Percentiles rank a stretch among this genome's conserved stretches.
Conservation (phyloP, 2,329 filamentous ascomycete species). For the Colletotrichum higginsianum region DNA sequence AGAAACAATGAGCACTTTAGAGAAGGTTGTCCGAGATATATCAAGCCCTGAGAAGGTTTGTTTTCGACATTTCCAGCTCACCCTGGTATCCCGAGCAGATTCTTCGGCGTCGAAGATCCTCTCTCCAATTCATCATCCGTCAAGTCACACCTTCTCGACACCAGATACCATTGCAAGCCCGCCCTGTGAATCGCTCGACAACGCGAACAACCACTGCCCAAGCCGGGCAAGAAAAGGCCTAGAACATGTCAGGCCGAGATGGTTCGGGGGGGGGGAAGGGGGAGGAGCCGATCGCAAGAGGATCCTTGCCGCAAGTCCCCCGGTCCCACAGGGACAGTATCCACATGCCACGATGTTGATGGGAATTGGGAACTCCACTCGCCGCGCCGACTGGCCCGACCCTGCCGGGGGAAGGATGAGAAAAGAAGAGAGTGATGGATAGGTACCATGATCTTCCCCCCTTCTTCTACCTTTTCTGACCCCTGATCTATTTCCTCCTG, state of each 20-base stretch:
- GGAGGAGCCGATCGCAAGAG: background rate
- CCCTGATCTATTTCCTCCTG: background rate
- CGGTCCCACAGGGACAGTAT: background rate
- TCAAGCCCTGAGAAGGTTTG: background rate
- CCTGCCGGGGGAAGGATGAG: conserved; percentile 1
- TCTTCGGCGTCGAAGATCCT: too few species aligned
- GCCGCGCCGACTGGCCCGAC: conserved; percentile 18
- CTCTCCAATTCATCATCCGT: background rate
- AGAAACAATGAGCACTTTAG: background rate
- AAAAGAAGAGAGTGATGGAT: background rate
- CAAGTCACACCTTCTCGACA: too few species aligned
- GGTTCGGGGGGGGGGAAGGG: background rate
- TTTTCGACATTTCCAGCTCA: background rate
- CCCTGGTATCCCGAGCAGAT: background rate
- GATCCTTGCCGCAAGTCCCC: conserved; percentile 32
- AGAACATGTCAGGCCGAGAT: background rate
- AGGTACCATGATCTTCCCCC: background rate
- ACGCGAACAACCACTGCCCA: background rate
- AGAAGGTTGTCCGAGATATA: background rate
- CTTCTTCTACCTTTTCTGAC: background rate
- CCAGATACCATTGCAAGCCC: too few species aligned
- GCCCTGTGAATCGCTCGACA: background rate
- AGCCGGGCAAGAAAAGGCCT: conserved; percentile 1
- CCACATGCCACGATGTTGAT: background rate
- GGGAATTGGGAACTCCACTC: background rate